Conservation (phyloP, 2,329 filamentous ascomycete species). For the Colletotrichum kahawae region DNA sequence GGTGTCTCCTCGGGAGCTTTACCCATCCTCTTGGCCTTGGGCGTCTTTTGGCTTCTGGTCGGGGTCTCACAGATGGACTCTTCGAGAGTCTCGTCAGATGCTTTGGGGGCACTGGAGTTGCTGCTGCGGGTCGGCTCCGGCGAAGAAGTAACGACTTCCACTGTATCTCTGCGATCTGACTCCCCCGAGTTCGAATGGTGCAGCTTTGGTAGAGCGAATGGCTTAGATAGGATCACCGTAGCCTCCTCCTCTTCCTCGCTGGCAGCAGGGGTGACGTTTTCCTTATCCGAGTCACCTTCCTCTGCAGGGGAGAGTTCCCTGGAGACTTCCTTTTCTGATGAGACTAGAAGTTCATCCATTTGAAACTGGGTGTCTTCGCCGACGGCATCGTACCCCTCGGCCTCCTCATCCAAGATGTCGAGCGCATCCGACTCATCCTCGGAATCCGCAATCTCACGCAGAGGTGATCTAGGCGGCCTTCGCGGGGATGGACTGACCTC, state of each 20-base stretch:
- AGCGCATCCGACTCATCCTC: constrained; percentile 43
- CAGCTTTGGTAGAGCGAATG: background rate
- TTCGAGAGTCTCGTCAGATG: background rate
- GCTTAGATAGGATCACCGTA: constrained; percentile 9
- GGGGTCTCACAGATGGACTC: constrained; percentile 13
- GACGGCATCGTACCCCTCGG: constrained; percentile 20
- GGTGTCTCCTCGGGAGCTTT: constrained; percentile 18
- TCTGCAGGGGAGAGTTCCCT: constrained; percentile 1
- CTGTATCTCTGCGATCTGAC: constrained; percentile 11
- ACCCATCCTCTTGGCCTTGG: background rate
- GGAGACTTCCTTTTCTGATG: constrained; percentile 11
- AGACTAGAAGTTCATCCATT: constrained; percentile 17
- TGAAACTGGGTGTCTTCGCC: constrained; percentile 22
- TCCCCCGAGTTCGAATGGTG: background rate
- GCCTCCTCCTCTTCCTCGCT: constrained; percentile 11
- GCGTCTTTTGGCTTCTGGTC: constrained; percentile 2
- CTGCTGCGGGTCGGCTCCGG: constrained; percentile 3
- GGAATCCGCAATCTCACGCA: constrained; percentile 54
- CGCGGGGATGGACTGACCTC: constrained; percentile 12
- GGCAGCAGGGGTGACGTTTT: constrained; percentile 7
- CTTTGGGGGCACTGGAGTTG: background rate
- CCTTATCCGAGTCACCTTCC: constrained; percentile 19
- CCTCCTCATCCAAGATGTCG: constrained; percentile 18
- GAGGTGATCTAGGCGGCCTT: background rate
- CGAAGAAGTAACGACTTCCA: constrained; percentile 17